phyloP scores from a whole-genome alignment of 768 basidiomycete species.

The Plicaturopsis crispa region DNA sequence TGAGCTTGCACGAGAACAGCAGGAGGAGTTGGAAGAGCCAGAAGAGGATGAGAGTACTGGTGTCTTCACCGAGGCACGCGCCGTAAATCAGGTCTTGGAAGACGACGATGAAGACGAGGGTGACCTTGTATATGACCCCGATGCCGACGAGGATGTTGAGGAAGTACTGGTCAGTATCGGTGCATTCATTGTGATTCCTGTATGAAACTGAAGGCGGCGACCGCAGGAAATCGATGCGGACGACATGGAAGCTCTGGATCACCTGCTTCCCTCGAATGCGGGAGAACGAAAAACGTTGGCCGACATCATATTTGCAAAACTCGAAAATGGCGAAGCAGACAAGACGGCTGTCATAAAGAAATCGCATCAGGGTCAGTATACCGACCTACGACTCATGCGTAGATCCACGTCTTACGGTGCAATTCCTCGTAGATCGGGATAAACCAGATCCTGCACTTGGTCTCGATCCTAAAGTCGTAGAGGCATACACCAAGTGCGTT shows the following conservation, averaged over 20 bases:
- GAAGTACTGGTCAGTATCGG: conserved; percentile 46
- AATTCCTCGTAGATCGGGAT: conserved; percentile 35
- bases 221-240: conserved; percentile 80
- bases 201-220: conserved; percentile 6
- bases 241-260: conserved; percentile 82
- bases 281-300: conserved; percentile 82
- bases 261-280: conserved; percentile 67
- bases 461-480: conserved; percentile 86
- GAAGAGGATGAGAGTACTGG: conserved; percentile 35
- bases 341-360: conserved; percentile 51
- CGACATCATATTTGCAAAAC: conserved; percentile 93
- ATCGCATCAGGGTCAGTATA: conserved; percentile 44
- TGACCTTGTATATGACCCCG: conserved; percentile 30
- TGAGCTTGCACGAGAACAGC: conserved; percentile 87
- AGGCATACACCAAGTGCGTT: conserved; percentile 85
- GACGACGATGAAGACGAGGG: conserved; percentile 56
- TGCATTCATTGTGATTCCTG: conserved; percentile 1
- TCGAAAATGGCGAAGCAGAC: conserved; percentile 58
- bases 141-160: conserved; percentile 40
- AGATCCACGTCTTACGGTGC: too few species aligned
- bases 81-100: conserved; percentile 20
- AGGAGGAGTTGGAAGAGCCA: conserved; percentile 73
- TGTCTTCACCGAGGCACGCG: conserved; percentile 16
- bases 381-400: not conserved
- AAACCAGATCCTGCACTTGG: conserved; percentile 79